Evolutionary conservation across 192 early-diverging fungal species (phyloP).

Genomic region (Podochytrium sp.): DNA sequence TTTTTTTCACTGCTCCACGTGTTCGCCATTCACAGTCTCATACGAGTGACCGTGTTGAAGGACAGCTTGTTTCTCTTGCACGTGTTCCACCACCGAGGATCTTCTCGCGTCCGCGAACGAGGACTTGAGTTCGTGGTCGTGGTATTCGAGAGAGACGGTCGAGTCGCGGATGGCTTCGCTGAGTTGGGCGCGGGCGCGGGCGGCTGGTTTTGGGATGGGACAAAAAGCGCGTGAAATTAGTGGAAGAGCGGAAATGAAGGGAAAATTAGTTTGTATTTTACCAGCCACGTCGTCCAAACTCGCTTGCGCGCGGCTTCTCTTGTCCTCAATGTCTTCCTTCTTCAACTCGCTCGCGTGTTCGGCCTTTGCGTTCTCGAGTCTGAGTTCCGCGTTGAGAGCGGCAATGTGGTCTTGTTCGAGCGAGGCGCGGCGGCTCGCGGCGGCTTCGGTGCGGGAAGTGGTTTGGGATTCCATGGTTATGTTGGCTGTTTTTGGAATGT

Average conservation of each 20-base stretch:
- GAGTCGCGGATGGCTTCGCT: neutral
- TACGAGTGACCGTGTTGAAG: no score
- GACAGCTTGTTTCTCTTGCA: slow-evolving; percentile 8
- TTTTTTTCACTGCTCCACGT: no score
- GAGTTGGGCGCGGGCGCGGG: neutral
- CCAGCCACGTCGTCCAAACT: neutral
- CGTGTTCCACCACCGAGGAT: neutral
- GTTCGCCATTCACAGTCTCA: no score
- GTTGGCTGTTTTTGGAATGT: neutral
- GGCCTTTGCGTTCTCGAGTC: neutral
- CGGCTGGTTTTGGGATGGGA: no score
- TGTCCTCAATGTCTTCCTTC: neutral
- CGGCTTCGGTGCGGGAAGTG: neutral
- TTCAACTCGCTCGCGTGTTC: neutral
- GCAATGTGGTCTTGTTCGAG: neutral
- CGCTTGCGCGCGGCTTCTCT: slow-evolving; percentile 4
- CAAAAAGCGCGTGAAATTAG: neutral
- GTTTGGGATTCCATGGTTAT: neutral
- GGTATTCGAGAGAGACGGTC: neutral
- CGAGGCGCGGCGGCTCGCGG: neutral
- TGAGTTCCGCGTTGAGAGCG: neutral
- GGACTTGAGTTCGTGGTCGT: neutral
- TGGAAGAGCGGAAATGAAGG: neutral
- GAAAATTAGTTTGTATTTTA: no score
- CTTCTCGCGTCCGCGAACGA: neutral